These are phyloP conservation scores for Xenosphaeropsis pyriputrescens DNA, from an alignment of 2,329 filamentous ascomycete species.

Conservation along the genomic window DNA sequence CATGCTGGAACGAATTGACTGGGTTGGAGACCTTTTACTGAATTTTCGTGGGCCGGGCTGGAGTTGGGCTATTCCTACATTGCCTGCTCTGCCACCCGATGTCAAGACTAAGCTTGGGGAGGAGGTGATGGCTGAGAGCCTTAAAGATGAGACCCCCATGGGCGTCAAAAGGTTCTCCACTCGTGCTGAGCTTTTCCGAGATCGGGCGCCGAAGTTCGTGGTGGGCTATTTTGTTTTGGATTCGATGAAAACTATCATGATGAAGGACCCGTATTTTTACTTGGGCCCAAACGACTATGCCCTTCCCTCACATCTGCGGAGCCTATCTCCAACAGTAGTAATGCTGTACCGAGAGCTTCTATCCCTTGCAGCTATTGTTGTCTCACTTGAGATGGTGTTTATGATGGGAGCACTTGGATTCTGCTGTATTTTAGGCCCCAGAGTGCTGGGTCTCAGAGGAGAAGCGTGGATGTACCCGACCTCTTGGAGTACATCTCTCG, in stretches of 20 bases:
- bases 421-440: constrained; percentile 29
- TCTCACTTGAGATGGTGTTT: constrained; percentile 46
- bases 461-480: constrained; percentile 47
- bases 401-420: constrained; percentile 42
- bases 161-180: constrained; percentile 31
- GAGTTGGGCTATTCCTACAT: constrained; percentile 36
- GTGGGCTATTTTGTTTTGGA: constrained; percentile 56
- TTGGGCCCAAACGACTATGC: constrained; percentile 29
- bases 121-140: constrained; percentile 17
- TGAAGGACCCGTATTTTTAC: constrained; percentile 67
- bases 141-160: constrained; percentile 25
- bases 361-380: constrained; percentile 38
- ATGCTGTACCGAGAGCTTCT: constrained; percentile 40
- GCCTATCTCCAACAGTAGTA: constrained; percentile 28
- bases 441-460: constrained; percentile 42
- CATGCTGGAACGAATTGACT: constrained; percentile 33
- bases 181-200: constrained; percentile 27
- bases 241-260: constrained; percentile 49
- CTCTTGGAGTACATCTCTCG: constrained; percentile 34
- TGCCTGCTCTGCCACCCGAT: constrained; percentile 30
- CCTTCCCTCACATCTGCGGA: constrained; percentile 26
- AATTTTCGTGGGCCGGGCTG: constrained; percentile 43
- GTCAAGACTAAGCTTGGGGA: constrained; percentile 22
- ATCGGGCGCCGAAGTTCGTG: constrained; percentile 29
- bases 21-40: constrained; percentile 38